Percentiles rank a stretch among this genome's conserved stretches.
Evolutionary conservation across 2,329 filamentous ascomycete species (phyloP).

Genomic region (Alternaria brassicae): DNA sequence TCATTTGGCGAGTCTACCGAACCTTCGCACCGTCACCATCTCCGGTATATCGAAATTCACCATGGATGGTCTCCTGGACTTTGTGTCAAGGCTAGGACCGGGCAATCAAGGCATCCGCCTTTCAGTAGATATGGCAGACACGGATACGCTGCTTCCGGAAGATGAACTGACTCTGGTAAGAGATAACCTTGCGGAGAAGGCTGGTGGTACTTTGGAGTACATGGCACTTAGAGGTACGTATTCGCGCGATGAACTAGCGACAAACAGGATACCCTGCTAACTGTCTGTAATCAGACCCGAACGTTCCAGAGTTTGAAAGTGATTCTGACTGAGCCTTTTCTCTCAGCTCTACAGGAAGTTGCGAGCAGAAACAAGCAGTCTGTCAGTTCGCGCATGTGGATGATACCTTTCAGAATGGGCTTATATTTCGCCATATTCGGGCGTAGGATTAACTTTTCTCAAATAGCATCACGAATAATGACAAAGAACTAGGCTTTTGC

Average conservation of each 20-base stretch:
- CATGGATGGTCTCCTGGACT: slow-evolving; percentile 57
- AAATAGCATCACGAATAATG: not conserved
- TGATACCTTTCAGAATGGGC: not conserved
- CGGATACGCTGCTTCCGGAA: slow-evolving; percentile 51
- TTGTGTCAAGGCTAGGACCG: slow-evolving; percentile 51
- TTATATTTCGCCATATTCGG: not conserved
- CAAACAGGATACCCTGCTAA: not conserved
- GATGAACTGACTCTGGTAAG: slow-evolving; percentile 50
- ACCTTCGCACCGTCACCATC: slow-evolving; percentile 62
- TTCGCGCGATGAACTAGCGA: not conserved
- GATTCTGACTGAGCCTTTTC: slow-evolving; percentile 51
- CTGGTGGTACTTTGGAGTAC: slow-evolving; percentile 56
- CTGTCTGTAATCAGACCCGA: slow-evolving; percentile 48
- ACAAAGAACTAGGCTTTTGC: not conserved
- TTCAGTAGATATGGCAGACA: slow-evolving; percentile 55
- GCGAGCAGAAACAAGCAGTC: not conserved
- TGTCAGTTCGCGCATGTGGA: not conserved
- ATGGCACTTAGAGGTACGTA: slow-evolving; percentile 53
- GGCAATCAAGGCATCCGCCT: slow-evolving; percentile 54
- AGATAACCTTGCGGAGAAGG: slow-evolving; percentile 49
- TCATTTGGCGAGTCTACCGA: slow-evolving; percentile 55
- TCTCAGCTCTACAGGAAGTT: not conserved
- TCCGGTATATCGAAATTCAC: slow-evolving; percentile 65
- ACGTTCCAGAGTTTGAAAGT: slow-evolving; percentile 54
- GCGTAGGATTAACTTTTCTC: not conserved